Percentiles rank a stretch among this genome's conserved stretches.
These are phyloP conservation scores for Nematocida ironsii DNA, from an alignment of 371 early-diverging fungal genomes.

Conservation along the genomic window DNA sequence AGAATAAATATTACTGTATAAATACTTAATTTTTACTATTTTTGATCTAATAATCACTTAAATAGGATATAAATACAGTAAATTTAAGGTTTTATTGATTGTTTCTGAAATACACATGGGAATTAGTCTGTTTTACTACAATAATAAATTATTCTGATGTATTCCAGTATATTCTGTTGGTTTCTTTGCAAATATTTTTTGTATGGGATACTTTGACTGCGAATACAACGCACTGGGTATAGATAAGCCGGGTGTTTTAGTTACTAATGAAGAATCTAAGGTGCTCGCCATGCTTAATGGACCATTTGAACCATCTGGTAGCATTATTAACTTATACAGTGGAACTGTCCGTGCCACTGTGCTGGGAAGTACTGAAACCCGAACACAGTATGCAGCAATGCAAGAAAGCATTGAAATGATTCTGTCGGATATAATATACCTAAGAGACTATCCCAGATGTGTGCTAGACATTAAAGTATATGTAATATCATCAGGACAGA, in stretches of 20 bases:
- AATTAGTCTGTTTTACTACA: not conserved
- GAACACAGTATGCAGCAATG: conserved; percentile 2
- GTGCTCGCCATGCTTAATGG: conserved; percentile 25
- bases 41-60: too few relatives aligned
- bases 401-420: conserved; percentile 32
- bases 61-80: too few relatives aligned
- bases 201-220: conserved; percentile 44
- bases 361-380: not conserved
- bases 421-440: not conserved
- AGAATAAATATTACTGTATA: too few relatives aligned
- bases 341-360: conserved; percentile 25
- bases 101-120: too few relatives aligned
- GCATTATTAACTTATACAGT: conserved; percentile 18
- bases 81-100: too few relatives aligned
- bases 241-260: conserved; percentile 17
- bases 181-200: conserved; percentile 29
- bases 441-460: conserved; percentile 50
- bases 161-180: not conserved
- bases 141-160: conserved; percentile 2
- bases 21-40: too few relatives aligned
- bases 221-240: conserved; percentile 37
- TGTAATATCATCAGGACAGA: not conserved
- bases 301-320: conserved; percentile 42
- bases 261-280: conserved; percentile 7
- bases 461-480: conserved; percentile 33